Evolutionary conservation across 306 rosid species (phyloP), one percentile per base, ranked within the genome.

Genomic region (Erythrophleum fordii): DNA sequence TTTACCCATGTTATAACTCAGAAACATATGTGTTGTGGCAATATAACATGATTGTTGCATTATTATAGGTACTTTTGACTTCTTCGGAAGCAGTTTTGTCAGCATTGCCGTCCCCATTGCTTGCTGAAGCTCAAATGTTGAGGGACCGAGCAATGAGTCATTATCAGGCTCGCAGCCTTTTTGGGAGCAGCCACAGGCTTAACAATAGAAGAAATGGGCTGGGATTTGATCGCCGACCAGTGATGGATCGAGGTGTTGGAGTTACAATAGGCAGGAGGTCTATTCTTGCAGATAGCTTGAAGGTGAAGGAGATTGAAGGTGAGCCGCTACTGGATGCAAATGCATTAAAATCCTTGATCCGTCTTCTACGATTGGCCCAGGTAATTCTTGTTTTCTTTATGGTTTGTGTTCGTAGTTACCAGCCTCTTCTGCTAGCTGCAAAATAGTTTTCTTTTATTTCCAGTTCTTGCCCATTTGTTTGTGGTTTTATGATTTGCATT

Each of bases 71-170:
- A 62, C 98, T 96, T 72, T 77, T 96, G 82, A 96, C 98, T 62
- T 96, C 99, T 84, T 96, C 99, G 6, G 99, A 93, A 84, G 98
- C 98, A 60, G 98, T 96, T 83, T 84, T 96, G 88, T 93, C 99
- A 20, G 98, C 97, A 3, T 82, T 96, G 82, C 98, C 99, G 45
- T 92, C 99, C 71, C 92, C 98, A 0, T 76, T 96, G 83, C 97
- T 93, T 82, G 98, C 95, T 53, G 99, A 96, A 87, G 99, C 99
- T 59, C 98, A 96, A 85, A 92, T 93, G 87, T 88, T 96, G 75
- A 90, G 99, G 86, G 97, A 96, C 75, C 88, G 97, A 66, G 99
- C 98, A 86, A 90, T 95, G 99, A 95, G 97, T 86, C 99, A 95
- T 84, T 95, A 91, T 82, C 98, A 91, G 81, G 99, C 97, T 51